Evolutionary conservation across 306 rosid species (phyloP), one percentile per base, ranked within the genome.

Genomic region (Prinsepia uniflora): DNA sequence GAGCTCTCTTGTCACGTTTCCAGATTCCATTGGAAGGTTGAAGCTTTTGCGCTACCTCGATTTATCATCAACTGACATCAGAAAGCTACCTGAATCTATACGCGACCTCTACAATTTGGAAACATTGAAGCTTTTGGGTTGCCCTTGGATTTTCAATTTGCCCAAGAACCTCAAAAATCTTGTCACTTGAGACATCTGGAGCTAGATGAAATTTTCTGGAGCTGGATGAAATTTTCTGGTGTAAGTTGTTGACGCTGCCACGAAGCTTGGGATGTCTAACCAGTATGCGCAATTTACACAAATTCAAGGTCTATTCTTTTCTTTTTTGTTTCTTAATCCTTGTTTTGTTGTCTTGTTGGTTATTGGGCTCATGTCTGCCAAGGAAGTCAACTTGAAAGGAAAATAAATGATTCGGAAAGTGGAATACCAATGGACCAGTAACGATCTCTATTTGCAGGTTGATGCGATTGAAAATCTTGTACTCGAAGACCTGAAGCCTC

Each of bases 151-250:
- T 67, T 14, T 44, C 73, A 18, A 10, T 45, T 67, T 75, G 79
- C 79, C 79, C 40, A 13, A 4, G 40, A 46, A 75, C 12, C 41
- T 75, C 39, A 24, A 17, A 40, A 7, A 15, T 18, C 72, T 75
- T 13, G 50, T 67, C 55, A 67, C 12, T 20, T 48, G 48, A 67
- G 73, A 22, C 49, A 75, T 67, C 55, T 75, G 45, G 79, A 75
- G 74, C 72, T 67, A 42, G 79, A 75, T 36, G 52, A 67, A 19
- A 67, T 67, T 65, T 75, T 75, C 34, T 57, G 74, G 74, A n/a
- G n/a, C n/a, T n/a, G n/a, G n/a, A n/a, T n/a, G n/a, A n/a, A n/a
- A n/a, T n/a, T n/a, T n/a, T n/a, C n/a, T n/a, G n/a, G n/a, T 47
- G 12, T 63, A 68, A 48, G 68, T 36, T 2, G 7, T 58, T 34